Conservation (phyloP, 2,329 filamentous ascomycete genomes). For the Botrytis paeoniae region DNA sequence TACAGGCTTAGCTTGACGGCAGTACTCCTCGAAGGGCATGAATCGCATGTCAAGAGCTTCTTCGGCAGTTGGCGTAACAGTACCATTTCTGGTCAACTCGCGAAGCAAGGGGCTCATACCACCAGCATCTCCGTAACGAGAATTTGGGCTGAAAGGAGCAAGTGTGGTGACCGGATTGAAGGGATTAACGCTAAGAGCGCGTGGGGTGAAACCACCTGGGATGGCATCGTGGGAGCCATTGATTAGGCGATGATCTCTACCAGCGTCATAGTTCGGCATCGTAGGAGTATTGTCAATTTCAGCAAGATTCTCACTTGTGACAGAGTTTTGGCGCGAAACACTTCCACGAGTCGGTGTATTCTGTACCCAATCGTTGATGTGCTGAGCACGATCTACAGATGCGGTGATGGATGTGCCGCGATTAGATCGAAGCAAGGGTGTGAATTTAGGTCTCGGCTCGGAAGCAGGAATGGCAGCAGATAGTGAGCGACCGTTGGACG, state of each 20-base stretch:
- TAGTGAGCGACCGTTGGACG: neutral
- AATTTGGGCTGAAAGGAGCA: slow-evolving; percentile 15
- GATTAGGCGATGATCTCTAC: neutral
- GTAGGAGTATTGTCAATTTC: slow-evolving; percentile 6
- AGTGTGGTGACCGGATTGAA: slow-evolving; percentile 15
- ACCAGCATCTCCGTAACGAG: slow-evolving; percentile 5
- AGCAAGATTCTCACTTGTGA: neutral
- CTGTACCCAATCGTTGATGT: slow-evolving; percentile 25
- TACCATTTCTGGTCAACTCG: slow-evolving; percentile 29
- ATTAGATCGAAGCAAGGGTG: slow-evolving; percentile 27
- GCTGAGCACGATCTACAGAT: slow-evolving; percentile 23
- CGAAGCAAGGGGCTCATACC: slow-evolving; percentile 25
- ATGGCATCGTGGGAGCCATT: neutral
- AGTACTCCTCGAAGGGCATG: slow-evolving; percentile 40
- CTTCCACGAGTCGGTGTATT: slow-evolving; percentile 19
- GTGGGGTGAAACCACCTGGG: neutral
- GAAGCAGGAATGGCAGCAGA: slow-evolving; percentile 23
- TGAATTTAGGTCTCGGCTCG: slow-evolving; percentile 20
- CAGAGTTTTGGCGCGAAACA: neutral
- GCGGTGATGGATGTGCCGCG: slow-evolving; percentile 25
- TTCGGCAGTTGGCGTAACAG: slow-evolving; percentile 28
- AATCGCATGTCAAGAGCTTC: slow-evolving; percentile 34
- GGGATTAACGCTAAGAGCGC: slow-evolving; percentile 21
- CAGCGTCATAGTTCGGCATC: neutral
- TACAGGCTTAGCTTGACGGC: slow-evolving; percentile 31